Base-by-base conservation (phyloP, 2,329 filamentous ascomycete species). In the Nigrograna mackinnonii region DNA sequence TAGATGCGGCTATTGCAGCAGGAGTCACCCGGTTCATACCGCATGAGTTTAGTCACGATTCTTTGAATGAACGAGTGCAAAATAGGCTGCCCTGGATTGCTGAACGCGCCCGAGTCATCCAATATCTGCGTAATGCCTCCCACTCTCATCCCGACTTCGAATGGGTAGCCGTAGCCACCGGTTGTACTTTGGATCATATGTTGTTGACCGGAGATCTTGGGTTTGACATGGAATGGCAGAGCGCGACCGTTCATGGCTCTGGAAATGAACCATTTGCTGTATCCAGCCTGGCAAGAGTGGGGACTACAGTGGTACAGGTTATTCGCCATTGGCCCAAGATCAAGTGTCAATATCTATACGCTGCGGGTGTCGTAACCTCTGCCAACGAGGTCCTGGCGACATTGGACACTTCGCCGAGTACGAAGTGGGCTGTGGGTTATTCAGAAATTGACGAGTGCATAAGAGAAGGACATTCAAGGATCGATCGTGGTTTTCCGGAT, bases 1-100 rank as follows among this genome's bases (percentile, higher is more conserved):
- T 74, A 30, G 62, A 73, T 33, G 72, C 71, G 14, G 57, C 66
- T 13, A 47, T 71, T 32, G 58, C 64, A 13, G 68, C 67, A 6
- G 65, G 67, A 6, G 70, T 74, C 3, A 58, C 54, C 34, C 62
- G 68, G 13, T 69, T 73, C 50, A 62, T 75, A 20, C 71, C 72
- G 9, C 58, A 65, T 20, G 72, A 74, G 41, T 75, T 71, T 46
- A 69, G 67, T 32, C 64, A 62, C 26, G 58, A 63, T 37, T 51
- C 60, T 18, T 46, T 66, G 21, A 71, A 70, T 44, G 32, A 42
- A 13, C 35, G 37, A 4, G 50, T 71, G 6, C 59, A 63, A 35
- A 39, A 44, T 12, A 59, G 67, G 6, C 41, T 70, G 9, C 52
- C 62, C 14, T 62, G 60, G 7, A 52, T 51, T 26, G 49, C 43